phyloP scores from a whole-genome alignment of 441 rosid genomes.

The Populus tomentosa region DNA sequence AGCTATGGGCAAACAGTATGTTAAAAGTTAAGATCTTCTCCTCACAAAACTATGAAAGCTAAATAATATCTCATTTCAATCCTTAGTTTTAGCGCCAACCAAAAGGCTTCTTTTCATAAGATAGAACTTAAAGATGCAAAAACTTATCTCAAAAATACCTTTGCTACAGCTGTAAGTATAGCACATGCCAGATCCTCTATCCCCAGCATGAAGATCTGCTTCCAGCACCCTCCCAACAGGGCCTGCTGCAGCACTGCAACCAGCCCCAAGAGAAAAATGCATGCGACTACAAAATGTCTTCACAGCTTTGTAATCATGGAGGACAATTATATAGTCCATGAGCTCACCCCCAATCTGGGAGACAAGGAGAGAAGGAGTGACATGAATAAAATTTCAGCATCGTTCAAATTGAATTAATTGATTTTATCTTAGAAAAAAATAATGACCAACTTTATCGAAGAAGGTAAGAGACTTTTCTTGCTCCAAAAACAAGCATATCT shows the following conservation, averaged over 20 bases:
- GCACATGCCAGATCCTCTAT: slow-evolving; percentile 92
- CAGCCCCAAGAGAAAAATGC: slow-evolving; percentile 97
- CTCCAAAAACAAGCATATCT: not conserved
- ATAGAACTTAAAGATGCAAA: not conserved
- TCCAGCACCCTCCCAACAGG: slow-evolving; percentile 96
- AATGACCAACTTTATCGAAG: not conserved
- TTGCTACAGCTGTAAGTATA: slow-evolving; percentile 97
- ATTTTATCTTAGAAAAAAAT: too few relatives aligned
- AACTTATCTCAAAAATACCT: slow-evolving; percentile 36
- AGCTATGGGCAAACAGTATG: not conserved
- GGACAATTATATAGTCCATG: slow-evolving; percentile 85
- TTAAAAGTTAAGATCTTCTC: not conserved
- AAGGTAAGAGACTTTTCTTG: not conserved
- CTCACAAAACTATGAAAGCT: not conserved
- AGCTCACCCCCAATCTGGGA: slow-evolving; percentile 90
- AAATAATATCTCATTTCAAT: not conserved
- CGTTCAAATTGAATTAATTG: not conserved
- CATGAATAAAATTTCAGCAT: not conserved
- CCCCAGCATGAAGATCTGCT: slow-evolving; percentile 96
- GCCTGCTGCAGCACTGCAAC: slow-evolving; percentile 97
- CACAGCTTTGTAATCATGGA: slow-evolving; percentile 87
- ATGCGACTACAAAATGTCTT: slow-evolving; percentile 92
- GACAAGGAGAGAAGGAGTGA: not conserved
- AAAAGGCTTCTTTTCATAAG: not conserved
- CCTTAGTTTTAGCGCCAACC: not conserved